phyloP scores from a whole-genome alignment of 176 grass and related monocot species.

The Triticum aestivum region IWGSC_CS_RefSeq_v2.1 NC_057802.1:42872102-42872601 shows the following conservation, averaged over 20 bases:
- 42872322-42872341: conserved; percentile 55
- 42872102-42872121: conserved; percentile 77
- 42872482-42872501: conserved; percentile 64
- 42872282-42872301: conserved; percentile 50
- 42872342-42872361: conserved; percentile 50
- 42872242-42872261: conserved; percentile 58
- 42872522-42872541: conserved; percentile 48
- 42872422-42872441: conserved; percentile 62
- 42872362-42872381: conserved; percentile 60
- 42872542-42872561: conserved; percentile 57
- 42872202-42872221: conserved; percentile 48
- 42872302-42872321: conserved; percentile 71
- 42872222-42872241: conserved; percentile 56
- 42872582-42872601: conserved; percentile 36
- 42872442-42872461: conserved; percentile 48
- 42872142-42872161: conserved; percentile 54
- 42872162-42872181: conserved; percentile 51
- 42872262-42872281: conserved; percentile 48
- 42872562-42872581: conserved; percentile 56
- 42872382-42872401: conserved; percentile 63
- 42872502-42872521: conserved; percentile 46
- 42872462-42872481: conserved; percentile 56
- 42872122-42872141: conserved; percentile 48
- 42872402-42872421: conserved; percentile 77
- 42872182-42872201: conserved; percentile 85